Percentiles rank a stretch among this genome's conserved stretches.
Conservation (phyloP, 2,329 filamentous ascomycete genomes). For the Hirsutella minnesotensis region DNA sequence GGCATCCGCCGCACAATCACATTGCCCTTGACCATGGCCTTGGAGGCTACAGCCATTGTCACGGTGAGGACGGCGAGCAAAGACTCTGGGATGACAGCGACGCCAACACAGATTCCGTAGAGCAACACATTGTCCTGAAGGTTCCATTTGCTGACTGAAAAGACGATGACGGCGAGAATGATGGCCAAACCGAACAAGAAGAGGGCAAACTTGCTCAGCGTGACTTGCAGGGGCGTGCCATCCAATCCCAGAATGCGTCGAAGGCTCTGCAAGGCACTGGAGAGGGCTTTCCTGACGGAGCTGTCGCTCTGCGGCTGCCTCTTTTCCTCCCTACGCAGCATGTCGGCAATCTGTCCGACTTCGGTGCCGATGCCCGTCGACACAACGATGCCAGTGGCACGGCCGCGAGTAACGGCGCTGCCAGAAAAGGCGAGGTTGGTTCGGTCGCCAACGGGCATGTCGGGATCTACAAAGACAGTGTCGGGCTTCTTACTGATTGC, state of each 20-base stretch:
- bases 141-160: conserved; percentile 42
- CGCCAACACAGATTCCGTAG: conserved; percentile 48
- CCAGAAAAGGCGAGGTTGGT: conserved; percentile 61
- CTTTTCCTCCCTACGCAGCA: conserved; percentile 49
- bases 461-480: conserved; percentile 35
- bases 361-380: conserved; percentile 64
- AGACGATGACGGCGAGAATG: conserved; percentile 48
- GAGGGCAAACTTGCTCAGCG: conserved; percentile 75
- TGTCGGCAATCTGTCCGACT: conserved; percentile 63
- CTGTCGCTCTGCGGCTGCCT: conserved; percentile 25
- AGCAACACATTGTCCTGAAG: conserved; percentile 46
- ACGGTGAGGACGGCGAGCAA: conserved; percentile 60
- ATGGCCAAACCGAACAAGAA: conserved; percentile 64
- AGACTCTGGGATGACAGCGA: conserved; percentile 54
- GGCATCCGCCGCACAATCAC: conserved; percentile 56
- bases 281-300: conserved; percentile 31
- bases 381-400: conserved; percentile 56
- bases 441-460: conserved; percentile 55
- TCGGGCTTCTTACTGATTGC: conserved; percentile 56
- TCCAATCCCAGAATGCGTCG: conserved; percentile 52
- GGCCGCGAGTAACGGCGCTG: conserved; percentile 59
- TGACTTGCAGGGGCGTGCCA: conserved; percentile 76
- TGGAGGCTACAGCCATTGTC: conserved; percentile 56
- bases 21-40: conserved; percentile 51
- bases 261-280: conserved; percentile 28